Base-by-base conservation (phyloP, 176 grass and related monocot species). In the Rhipidocladum racemiflorum region DNA sequence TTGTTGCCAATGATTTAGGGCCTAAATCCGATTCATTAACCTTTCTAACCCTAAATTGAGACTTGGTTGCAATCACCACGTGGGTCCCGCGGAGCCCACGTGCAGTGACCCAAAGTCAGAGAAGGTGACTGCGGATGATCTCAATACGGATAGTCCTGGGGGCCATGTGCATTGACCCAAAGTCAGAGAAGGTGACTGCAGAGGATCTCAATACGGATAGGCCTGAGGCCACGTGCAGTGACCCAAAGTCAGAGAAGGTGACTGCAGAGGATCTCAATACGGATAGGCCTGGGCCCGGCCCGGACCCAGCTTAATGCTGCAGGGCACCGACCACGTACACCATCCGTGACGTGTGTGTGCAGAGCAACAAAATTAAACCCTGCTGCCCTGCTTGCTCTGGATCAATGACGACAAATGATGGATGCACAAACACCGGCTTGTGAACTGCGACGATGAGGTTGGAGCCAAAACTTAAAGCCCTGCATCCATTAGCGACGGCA, bases 261-360 rank as follows among this genome's bases (percentile, higher is more conserved):
- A n/a, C n/a, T n/a, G n/a, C n/a, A n/a, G n/a, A n/a, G n/a, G n/a
- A n/a, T n/a, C n/a, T n/a, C n/a, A n/a, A n/a, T n/a, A n/a, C n/a
- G n/a, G n/a, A n/a, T n/a, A n/a, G n/a, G n/a, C n/a, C n/a, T n/a
- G n/a, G n/a, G n/a, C n/a, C n/a, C n/a, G n/a, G n/a, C n/a, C n/a
- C n/a, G n/a, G n/a, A n/a, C 2, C 50, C 28, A 40, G 13, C 53
- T 29, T 44, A 29, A 23, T 16, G 29, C 29, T 14, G 40, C 69
- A 72, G 61, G 43, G 61, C 77, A 36, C 61, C 43, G 45, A 67
- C 68, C 80, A 49, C n/a, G n/a, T n/a, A n/a, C 48, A 67, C 68
- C 80, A 49, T 61, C 53, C 38, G 39, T 71, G 65, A 81, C 53
- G 9, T 60, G 38, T 46, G 24, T 28, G 25, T 16, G 79, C 60